These are phyloP conservation scores for Chlamydomonas sp. DNA, from an alignment of 139 green algal species.

Conservation along the genomic window DNA sequence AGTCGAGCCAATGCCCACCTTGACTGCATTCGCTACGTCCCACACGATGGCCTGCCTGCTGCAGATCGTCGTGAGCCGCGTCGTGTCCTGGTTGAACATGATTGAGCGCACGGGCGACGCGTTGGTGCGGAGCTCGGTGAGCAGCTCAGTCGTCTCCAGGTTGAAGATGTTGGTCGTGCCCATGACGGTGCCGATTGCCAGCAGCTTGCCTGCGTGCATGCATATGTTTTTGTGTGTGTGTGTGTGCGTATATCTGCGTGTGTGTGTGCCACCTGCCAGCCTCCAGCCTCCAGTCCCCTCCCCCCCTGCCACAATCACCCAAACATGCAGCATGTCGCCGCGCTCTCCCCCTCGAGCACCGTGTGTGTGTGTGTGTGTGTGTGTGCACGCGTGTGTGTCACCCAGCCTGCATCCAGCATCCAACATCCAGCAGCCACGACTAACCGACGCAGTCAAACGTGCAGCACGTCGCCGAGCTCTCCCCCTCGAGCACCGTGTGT, in stretches of 20 bases:
- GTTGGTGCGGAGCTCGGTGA: constrained; percentile 30
- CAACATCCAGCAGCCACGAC: too few relatives aligned
- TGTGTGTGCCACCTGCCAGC: constrained; percentile 26
- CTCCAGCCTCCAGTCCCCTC: constrained; percentile 27
- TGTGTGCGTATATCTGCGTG: too few relatives aligned
- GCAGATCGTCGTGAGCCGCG: constrained; percentile 35
- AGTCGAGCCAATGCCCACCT: too few relatives aligned
- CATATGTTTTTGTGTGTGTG: too few relatives aligned
- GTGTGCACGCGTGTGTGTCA: constrained; percentile 26
- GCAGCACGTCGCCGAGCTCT: constrained; percentile 26
- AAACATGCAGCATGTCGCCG: constrained; percentile 27
- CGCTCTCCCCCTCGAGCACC: constrained; percentile 24
- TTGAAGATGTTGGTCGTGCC: constrained; percentile 36
- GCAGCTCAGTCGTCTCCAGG: constrained; percentile 36
- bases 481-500: constrained; percentile 35
- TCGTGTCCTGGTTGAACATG: constrained; percentile 38
- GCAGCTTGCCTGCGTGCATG: constrained; percentile 45
- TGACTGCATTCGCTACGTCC: constrained; percentile 21
- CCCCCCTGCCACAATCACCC: constrained; percentile 36
- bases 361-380: too few relatives aligned
- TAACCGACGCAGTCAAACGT: constrained; percentile 34
- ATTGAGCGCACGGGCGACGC: constrained; percentile 14
- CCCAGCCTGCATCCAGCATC: constrained; percentile 25
- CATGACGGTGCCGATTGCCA: constrained; percentile 35
- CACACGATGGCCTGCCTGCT: constrained; percentile 32